Percentiles rank a stretch among this genome's conserved stretches.
Conservation (phyloP, 169 alveolate species). For the Eimeria brunetti region DNA sequence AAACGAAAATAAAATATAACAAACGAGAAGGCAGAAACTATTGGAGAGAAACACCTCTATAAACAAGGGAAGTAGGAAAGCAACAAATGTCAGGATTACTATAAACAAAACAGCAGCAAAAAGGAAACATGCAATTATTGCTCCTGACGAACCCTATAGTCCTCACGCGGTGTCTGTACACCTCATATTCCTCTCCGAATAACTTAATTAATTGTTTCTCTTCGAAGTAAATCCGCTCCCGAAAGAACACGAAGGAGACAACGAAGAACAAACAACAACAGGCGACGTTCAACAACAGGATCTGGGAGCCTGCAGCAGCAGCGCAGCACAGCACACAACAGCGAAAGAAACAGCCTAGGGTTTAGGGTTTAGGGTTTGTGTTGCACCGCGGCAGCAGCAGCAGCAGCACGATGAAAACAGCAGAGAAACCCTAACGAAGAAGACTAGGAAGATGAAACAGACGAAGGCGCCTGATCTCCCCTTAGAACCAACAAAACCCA, state of each 20-base stretch:
- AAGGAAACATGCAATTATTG: background rate
- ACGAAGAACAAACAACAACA: constrained; percentile 33
- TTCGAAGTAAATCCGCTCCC: constrained; percentile 56
- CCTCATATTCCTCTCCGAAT: constrained; percentile 48
- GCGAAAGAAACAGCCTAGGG: background rate
- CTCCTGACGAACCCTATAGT: constrained; percentile 30
- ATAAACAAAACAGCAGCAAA: background rate
- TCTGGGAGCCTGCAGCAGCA: constrained; percentile 68
- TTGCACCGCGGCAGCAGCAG: background rate
- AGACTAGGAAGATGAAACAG: no score
- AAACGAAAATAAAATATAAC: background rate
- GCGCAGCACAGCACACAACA: background rate
- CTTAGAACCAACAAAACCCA: background rate
- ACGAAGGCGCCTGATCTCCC: background rate
- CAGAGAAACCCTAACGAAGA: no score
- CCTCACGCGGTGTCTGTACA: constrained; percentile 55
- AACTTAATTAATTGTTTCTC: constrained; percentile 36
- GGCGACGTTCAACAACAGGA: constrained; percentile 27
- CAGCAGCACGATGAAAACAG: background rate
- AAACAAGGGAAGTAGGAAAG: background rate
- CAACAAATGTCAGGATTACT: background rate
- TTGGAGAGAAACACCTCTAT: background rate
- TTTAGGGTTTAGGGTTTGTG: background rate
- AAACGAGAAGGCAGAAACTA: background rate
- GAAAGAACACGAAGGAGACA: constrained; percentile 50